Evolutionary conservation across 257 asterid species (phyloP).

Genomic region (Solanum ossicruentum): DNA sequence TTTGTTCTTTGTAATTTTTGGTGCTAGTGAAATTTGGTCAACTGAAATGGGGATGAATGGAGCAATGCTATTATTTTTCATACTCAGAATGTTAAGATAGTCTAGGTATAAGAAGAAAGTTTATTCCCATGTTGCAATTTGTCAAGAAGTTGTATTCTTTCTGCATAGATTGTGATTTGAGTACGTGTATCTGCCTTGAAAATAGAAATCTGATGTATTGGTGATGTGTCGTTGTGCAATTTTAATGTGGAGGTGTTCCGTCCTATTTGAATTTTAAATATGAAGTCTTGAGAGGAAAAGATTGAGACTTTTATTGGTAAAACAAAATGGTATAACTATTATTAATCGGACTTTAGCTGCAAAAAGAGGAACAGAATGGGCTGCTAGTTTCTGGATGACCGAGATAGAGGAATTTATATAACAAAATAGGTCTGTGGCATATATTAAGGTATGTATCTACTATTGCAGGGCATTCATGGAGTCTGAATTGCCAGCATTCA

Average conservation of each 20-base stretch:
- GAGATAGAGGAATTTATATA: not conserved
- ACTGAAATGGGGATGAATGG: not conserved
- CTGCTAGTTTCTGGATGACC: not conserved
- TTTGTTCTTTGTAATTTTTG: not conserved
- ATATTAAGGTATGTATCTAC: not conserved
- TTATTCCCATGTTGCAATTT: not conserved
- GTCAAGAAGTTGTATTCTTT: not conserved
- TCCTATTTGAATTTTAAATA: not conserved
- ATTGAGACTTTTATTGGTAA: not conserved
- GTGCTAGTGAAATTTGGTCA: not conserved
- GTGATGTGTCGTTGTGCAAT: not conserved
- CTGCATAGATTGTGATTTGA: not conserved
- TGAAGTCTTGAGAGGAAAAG: not conserved
- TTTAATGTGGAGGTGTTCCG: not conserved
- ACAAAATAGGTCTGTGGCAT: not conserved
- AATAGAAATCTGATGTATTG: not conserved
- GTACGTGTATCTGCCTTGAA: not conserved
- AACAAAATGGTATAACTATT: not conserved
- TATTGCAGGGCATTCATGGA: conserved; percentile 71
- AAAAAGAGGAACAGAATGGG: not conserved
- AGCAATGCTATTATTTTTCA: not conserved
- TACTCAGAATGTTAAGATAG: not conserved
- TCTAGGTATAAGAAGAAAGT: not conserved
- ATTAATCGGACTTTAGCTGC: not conserved
- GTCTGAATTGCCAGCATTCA: conserved; percentile 57